phyloP scores from a whole-genome alignment of 2,329 filamentous ascomycete species.

The Rugonectria rugulosa region DNA sequence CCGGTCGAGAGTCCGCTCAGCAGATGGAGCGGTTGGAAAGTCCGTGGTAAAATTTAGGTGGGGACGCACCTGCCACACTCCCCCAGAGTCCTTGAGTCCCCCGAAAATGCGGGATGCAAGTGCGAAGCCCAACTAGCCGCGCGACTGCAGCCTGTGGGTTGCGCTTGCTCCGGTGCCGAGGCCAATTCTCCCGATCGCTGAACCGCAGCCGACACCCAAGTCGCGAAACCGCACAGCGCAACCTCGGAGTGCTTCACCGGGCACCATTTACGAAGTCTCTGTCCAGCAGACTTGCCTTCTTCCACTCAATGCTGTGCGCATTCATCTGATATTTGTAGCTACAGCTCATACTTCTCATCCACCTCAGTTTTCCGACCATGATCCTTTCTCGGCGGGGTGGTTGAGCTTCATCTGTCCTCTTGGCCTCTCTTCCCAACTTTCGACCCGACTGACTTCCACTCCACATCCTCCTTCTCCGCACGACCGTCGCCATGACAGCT shows the following conservation, averaged over 20 bases:
- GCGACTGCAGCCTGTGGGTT: not conserved
- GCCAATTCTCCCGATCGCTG: constrained; percentile 20
- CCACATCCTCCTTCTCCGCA: constrained; percentile 1
- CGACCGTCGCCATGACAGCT: constrained; percentile 40
- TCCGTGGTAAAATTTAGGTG: constrained; percentile 2
- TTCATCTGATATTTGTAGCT: not conserved
- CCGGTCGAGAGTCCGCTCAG: constrained; percentile 13
- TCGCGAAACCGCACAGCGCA: constrained; percentile 16
- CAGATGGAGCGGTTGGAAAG: constrained; percentile 8
- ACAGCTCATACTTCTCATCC: not conserved
- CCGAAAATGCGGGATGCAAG: constrained; percentile 16
- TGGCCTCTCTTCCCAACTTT: constrained; percentile 3
- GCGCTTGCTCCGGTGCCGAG: constrained; percentile 22
- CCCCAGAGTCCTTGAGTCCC: constrained; percentile 5
- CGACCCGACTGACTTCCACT: constrained; percentile 17
- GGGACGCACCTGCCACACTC: not conserved
- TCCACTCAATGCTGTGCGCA: not conserved
- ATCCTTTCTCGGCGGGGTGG: constrained; percentile 22
- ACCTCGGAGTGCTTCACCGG: constrained; percentile 8
- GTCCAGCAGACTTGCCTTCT: not conserved
- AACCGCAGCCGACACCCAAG: constrained; percentile 22
- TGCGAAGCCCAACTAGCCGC: not conserved
- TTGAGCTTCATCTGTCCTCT: constrained; percentile 23
- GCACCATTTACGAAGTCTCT: not conserved
- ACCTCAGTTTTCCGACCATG: constrained; percentile 6